Evolutionary conservation across 225 moss, liverwort and hornwort genomes (phyloP), one percentile per base, ranked within the genome.

Genomic region (Physcomitrium patens): DNA sequence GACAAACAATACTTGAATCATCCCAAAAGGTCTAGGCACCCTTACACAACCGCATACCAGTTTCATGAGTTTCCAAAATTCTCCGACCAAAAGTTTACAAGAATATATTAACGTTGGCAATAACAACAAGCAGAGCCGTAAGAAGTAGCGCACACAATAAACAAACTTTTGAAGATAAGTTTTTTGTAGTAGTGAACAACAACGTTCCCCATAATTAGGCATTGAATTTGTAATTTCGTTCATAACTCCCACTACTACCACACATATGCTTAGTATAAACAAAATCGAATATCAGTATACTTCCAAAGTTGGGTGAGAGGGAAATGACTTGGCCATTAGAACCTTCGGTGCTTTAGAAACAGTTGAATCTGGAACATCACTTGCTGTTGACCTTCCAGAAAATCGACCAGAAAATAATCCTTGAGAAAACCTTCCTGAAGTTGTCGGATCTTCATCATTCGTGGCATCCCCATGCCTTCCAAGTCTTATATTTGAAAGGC

Each of bases 391-490:
- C 72, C 97, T 87, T 57, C 92, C 92, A 72, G 88, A 88, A 70
- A 85, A 88, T 20, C 88, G 73, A 63, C 88, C 88, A 57, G 93
- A 95, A 70, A 89, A 83, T 77, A 95, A 84, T 54, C 99, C 95
- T 80, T 85, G 85, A 23, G 93, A 95, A 77, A 81, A 78, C 73
- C 95, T 86, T 59, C 99, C 99, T n/a, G 99, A 95, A 28, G 93
- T 89, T 74, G 89, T 89, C 63, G 90, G 86, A 65, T 93, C 92
- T 79, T 95, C 99, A 79, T 97, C 97, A 80, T 93, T 87, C 71
- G 82, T 79, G 52, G 81, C 88, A n/a, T 99, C 93, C 67, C 89
- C 85, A 77, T 86, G 81, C 72, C 95, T 85, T 75, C 87, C 91
- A 57, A 90, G 91, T 72, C 90, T 88, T 74, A 89, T 85, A 79